A percentile compares a stretch with the other conserved stretches of the same genome.
phyloP scores from a whole-genome alignment of 179 eudicot species.

The Silene noctiflora region DNA sequence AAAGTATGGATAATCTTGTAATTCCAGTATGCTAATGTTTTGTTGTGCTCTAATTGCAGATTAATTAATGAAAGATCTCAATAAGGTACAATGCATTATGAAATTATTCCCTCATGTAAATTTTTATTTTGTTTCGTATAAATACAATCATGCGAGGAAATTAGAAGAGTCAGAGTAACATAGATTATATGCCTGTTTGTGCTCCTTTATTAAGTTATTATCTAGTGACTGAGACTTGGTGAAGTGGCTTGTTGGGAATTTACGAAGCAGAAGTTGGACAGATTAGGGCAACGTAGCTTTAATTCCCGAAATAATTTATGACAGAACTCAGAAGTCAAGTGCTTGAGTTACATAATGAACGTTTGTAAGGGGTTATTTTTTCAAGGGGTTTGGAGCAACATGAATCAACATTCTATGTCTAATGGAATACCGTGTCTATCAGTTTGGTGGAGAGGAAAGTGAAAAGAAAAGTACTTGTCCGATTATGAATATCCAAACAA shows the following conservation, averaged over 20 bases:
- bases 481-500: no score
- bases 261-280: background rate
- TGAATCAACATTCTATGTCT: no score
- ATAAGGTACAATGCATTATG: background rate
- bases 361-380: no score
- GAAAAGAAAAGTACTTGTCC: no score
- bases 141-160: background rate
- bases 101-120: slow-evolving; percentile 1
- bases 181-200: background rate
- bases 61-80: background rate
- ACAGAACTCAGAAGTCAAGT: no score
- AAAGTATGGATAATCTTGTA: background rate
- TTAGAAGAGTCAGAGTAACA: no score
- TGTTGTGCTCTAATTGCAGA: slow-evolving; percentile 4
- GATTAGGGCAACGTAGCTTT: background rate
- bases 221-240: background rate
- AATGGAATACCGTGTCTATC: no score
- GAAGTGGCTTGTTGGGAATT: background rate
- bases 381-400: no score
- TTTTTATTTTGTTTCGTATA: background rate
- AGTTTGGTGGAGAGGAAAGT: no score
- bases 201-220: background rate
- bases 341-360: no score
- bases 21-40: background rate
- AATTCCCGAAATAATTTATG: no score